These are phyloP conservation scores for Podila epicladia DNA, from an alignment of 192 early-diverging fungal species.

Conservation along the genomic window DNA sequence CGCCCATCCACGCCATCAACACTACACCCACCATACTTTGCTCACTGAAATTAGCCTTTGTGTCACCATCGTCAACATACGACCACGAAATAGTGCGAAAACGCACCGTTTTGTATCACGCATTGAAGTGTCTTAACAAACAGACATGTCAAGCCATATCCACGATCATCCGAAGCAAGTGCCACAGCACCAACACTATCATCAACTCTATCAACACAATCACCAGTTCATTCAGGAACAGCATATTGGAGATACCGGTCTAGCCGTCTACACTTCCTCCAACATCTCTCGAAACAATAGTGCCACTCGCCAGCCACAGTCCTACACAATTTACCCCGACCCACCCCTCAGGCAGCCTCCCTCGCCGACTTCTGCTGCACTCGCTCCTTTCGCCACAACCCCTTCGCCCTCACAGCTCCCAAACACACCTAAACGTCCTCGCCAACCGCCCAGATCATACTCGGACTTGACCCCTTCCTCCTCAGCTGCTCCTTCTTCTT, in stretches of 20 bases:
- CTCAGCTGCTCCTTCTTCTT: neutral
- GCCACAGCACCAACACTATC: neutral
- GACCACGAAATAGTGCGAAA: too few relatives aligned
- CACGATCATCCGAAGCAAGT: conserved; percentile 4
- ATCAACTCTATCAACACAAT: conserved; percentile 7
- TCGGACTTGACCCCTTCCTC: neutral
- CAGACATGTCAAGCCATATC: conserved; percentile 2
- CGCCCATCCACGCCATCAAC: too few relatives aligned
- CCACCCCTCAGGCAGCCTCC: conserved; percentile 13
- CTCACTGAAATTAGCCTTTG: too few relatives aligned
- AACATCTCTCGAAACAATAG: neutral
- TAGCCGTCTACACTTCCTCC: neutral
- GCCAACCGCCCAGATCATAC: neutral
- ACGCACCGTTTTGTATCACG: neutral
- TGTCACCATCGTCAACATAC: too few relatives aligned
- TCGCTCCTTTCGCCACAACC: conserved; percentile 1
- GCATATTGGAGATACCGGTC: neutral
- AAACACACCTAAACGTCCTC: conserved; percentile 4
- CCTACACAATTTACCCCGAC: conserved; percentile 43
- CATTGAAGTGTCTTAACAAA: conserved; percentile 24
- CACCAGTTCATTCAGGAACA: neutral
- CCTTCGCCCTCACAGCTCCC: conserved; percentile 14
- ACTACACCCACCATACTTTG: too few relatives aligned
- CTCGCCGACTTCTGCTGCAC: neutral
- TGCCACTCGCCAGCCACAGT: neutral